phyloP scores from a whole-genome alignment of 148 eudicot species.

The Amaranthus cruentus region DNA sequence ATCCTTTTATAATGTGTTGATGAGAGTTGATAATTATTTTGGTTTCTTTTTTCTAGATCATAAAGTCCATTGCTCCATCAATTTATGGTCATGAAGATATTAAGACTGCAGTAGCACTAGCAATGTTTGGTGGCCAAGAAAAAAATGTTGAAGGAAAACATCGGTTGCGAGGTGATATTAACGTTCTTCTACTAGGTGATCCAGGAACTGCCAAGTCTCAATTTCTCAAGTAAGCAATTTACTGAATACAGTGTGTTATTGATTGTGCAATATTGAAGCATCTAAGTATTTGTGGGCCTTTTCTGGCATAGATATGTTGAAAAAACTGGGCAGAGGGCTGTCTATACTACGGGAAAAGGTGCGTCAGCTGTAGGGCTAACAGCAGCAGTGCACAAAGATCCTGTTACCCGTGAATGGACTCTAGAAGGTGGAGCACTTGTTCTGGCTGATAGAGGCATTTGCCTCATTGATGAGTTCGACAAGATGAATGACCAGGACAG shows the following conservation, averaged over 20 bases:
- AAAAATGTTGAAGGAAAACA: slow-evolving; percentile 94
- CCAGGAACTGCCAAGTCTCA: slow-evolving; percentile 98
- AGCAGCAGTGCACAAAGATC: slow-evolving; percentile 97
- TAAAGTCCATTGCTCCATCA: slow-evolving; percentile 96
- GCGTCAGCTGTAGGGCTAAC: slow-evolving; percentile 98
- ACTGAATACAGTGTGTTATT: background rate
- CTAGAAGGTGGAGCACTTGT: slow-evolving; percentile 99
- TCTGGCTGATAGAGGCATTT: slow-evolving; percentile 88
- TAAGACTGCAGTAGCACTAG: slow-evolving; percentile 93
- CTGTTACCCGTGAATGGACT: slow-evolving; percentile 97
- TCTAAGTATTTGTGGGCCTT: background rate
- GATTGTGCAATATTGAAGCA: background rate
- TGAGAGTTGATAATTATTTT: background rate
- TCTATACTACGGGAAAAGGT: slow-evolving; percentile 96
- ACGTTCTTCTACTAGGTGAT: slow-evolving; percentile 90
- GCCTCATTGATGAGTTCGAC: slow-evolving; percentile 96
- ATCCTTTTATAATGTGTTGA: background rate
- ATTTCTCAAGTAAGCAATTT: slow-evolving; percentile 70
- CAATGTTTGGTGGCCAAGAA: slow-evolving; percentile 98
- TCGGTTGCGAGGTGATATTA: slow-evolving; percentile 86
- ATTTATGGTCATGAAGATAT: slow-evolving; percentile 96
- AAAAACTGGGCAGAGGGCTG: slow-evolving; percentile 97
- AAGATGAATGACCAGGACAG: slow-evolving; percentile 99
- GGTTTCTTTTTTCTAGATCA: slow-evolving; percentile 37
- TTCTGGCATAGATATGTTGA: slow-evolving; percentile 66